Evolutionary conservation across 2,329 filamentous ascomycete species (phyloP), one percentile per base, ranked within the genome.

Genomic region (Cercospora beticola): DNA sequence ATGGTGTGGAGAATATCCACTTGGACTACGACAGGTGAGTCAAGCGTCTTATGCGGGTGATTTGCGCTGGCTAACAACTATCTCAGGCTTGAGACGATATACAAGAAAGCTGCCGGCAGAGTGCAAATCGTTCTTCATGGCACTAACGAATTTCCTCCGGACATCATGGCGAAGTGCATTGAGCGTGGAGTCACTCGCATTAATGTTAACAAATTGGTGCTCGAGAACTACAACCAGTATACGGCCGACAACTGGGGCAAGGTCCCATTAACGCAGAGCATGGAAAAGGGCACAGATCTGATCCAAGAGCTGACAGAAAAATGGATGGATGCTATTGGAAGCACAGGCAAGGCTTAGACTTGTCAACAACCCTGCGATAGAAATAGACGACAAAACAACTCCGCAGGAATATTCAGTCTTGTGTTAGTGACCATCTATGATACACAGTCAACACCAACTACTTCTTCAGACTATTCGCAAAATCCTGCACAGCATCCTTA

Each of bases 161-260:
- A 86, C 72, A 83, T 87, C 57, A 84, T 87, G 71, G 78, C 80
- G 52, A 82, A 83, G 74, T 87, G 86, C 66, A 86, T 88, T 69
- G 81, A 82, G 66, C 82, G 82, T 62, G 86, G 86, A 5, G 83
- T 88, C 40, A 82, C 83, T 18, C 85, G 87, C 75, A 79, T 87
- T 49, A 88, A 88, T 77, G 84, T 88, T 58, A 88, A 88, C 73
- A 86, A 87, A 77, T 83, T 86, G 28, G 81, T 88, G 74, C 85
- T 78, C 78, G 82, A 74, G 78, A 83, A 77, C 83, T 85, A 78
- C 77, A 83, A 68, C 74, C 77, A 66, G 77, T 86, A 70, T 81
- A 82, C 82, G 69, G 71, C 76, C 58, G 82, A 84, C 73, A 83
- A 82, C 73, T 84, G 85, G 1, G 84, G 83, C 1, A 82, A 82